These are phyloP conservation scores for Syzygium syzygioides DNA, from an alignment of 441 rosid species.

Conservation along the genomic window DNA sequence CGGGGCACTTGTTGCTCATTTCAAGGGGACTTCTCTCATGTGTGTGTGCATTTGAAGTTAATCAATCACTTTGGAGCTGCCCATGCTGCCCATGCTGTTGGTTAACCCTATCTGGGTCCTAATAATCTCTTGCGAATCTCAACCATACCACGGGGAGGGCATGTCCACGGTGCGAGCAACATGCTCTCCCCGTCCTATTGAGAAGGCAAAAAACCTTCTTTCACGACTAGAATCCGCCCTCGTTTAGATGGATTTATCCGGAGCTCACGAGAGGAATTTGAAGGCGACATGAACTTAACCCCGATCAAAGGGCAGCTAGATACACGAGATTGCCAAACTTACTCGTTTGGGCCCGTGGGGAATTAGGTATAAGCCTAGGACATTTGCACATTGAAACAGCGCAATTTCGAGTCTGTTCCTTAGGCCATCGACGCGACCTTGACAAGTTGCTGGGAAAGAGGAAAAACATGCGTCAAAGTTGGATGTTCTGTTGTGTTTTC, in stretches of 20 bases:
- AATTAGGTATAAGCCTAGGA: background rate
- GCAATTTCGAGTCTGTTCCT: background rate
- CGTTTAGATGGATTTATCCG: background rate
- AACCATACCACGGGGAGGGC: background rate
- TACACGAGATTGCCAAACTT: background rate
- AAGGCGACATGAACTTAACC: background rate
- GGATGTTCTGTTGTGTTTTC: background rate
- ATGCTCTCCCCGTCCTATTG: background rate
- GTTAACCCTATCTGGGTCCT: background rate
- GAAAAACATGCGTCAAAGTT: background rate
- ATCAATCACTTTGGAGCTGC: background rate
- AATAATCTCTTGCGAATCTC: background rate
- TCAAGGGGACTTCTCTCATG: background rate
- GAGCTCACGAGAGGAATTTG: background rate
- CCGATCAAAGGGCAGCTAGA: background rate
- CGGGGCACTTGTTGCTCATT: background rate
- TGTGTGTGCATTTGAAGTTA: background rate
- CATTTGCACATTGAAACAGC: background rate
- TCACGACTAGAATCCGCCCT: background rate
- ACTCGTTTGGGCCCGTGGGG: background rate
- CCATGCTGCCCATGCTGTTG: background rate
- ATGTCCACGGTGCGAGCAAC: background rate
- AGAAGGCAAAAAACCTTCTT: background rate
- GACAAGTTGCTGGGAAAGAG: background rate
- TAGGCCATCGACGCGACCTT: rapidly evolving